Evolutionary conservation across 2,329 filamentous ascomycete genomes (phyloP), one percentile per base, ranked within the genome.

Genomic region (Thielaviopsis euricoi): DNA sequence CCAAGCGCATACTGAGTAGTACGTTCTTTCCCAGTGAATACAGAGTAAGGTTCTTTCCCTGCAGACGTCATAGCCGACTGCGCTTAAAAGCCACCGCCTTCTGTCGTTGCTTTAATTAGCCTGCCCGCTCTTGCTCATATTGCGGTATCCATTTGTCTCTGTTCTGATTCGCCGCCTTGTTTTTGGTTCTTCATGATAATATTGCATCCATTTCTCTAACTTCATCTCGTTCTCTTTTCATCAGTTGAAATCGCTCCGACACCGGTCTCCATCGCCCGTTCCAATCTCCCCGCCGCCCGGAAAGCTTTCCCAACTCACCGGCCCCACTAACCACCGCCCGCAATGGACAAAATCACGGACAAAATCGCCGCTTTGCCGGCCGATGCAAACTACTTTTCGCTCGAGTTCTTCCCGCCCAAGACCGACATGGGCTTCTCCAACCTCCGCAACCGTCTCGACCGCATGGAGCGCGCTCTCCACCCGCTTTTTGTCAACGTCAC

Each of bases 371-470:
- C 89, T 61, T 74, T 98, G 74, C 87, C 88, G 70, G 80, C 85
- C 63, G 82, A 87, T 71, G 80, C 81, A 63, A 83, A 80, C 69
- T 97, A 93, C 76, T 95, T 95, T 73, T 97, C 93, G 53, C 85
- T 97, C 71, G 93, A 98, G 74, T 98, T 98, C 81, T 98, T 98
- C 74, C 93, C 93, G 64, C 93, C 93, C 62, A 98, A 97, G 76
- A 98, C 93, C 52, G 79, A 85, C 61, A 95, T 95, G 83, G 93
- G 93, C 63, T 94, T 93, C 66, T 85, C 88, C 62, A 98, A 98
- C 70, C 82, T 98, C 58, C 87, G 91, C 68, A 87, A 87, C 63
- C 89, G 93, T 67, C 82, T 98, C 60, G 87, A 94, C 69, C 89
- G 93, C 68, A 97, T 98, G 93, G 84, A 93, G 54, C 83, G 88